Evolutionary conservation across 805 yeast genomes (phyloP).

Genomic region (Dipodascus albidus): DNA sequence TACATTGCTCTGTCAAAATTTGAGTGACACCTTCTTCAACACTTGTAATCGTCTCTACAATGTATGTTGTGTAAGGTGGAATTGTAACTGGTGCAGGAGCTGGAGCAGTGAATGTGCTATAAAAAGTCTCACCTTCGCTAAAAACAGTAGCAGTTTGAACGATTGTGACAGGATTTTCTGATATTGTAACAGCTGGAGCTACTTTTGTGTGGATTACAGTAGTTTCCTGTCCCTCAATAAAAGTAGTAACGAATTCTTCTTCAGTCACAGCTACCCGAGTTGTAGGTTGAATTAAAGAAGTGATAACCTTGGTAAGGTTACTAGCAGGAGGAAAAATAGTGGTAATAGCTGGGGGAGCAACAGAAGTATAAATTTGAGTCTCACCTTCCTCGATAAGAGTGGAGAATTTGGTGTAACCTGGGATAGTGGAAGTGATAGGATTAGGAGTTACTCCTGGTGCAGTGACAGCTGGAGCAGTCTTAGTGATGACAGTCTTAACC

Average conservation of each 20-base stretch:
- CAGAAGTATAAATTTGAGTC: not conserved
- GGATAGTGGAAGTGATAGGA: not conserved
- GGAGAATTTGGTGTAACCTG: not conserved
- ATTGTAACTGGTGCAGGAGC: not conserved
- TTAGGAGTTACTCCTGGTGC: not conserved
- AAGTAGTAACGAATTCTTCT: not conserved
- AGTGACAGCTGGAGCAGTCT: not conserved
- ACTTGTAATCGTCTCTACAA: not conserved
- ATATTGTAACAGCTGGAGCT: not conserved
- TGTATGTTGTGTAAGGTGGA: not conserved
- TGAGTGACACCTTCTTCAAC: not conserved
- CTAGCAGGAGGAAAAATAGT: not conserved
- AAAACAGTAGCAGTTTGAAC: not conserved
- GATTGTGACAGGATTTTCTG: not conserved
- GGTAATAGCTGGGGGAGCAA: not conserved
- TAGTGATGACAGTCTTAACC: not conserved
- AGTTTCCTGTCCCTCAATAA: not conserved
- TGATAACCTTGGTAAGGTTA: not conserved
- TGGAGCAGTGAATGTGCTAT: not conserved
- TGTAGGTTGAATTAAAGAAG: not conserved
- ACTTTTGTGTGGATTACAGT: not conserved
- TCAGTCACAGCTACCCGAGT: not conserved
- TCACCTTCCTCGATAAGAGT: not conserved
- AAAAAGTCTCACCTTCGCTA: not conserved
- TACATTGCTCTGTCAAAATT: not conserved